phyloP scores from a whole-genome alignment of 371 early-diverging fungal species.

The Massospora cicadina region DNA sequence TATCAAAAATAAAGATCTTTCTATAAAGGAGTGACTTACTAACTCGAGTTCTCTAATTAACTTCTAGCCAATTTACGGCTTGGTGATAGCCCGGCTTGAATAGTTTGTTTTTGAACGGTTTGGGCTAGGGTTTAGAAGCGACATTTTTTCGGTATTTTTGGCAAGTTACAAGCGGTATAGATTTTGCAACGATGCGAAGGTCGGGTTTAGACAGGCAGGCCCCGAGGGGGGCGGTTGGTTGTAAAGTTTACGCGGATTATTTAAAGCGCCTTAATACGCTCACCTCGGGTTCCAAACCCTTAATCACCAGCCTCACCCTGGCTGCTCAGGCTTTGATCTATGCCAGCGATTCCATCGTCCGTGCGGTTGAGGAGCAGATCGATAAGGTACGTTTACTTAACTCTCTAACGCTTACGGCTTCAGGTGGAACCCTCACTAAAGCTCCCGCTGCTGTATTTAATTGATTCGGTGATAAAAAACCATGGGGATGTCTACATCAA shows the following conservation, averaged over 20 bases:
- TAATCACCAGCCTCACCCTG: slow-evolving; percentile 74
- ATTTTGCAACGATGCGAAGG: neutral
- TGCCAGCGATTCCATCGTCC: slow-evolving; percentile 49
- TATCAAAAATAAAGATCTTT: neutral
- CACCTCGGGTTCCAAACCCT: slow-evolving; percentile 77
- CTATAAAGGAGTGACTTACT: neutral
- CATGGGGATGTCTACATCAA: slow-evolving; percentile 56
- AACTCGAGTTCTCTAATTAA: neutral
- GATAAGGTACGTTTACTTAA: slow-evolving; percentile 33
- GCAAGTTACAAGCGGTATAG: neutral
- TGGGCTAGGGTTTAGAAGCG: neutral
- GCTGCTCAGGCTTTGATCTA: slow-evolving; percentile 54
- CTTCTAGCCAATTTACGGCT: neutral
- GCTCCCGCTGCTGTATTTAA: slow-evolving; percentile 70
- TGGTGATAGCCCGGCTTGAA: neutral
- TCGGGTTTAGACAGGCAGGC: neutral
- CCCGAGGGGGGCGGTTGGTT: neutral
- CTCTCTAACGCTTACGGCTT: neutral
- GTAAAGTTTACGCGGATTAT: neutral
- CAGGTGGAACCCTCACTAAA: slow-evolving; percentile 59
- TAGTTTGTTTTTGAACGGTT: neutral
- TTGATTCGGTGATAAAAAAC: slow-evolving; percentile 88
- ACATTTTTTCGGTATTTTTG: neutral
- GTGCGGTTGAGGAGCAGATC: slow-evolving; percentile 65
- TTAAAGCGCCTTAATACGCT: slow-evolving; percentile 27